Evolutionary conservation across 148 eudicot genomes (phyloP), one percentile per base, ranked within the genome.

Genomic region (Spergularia bocconei): DNA sequence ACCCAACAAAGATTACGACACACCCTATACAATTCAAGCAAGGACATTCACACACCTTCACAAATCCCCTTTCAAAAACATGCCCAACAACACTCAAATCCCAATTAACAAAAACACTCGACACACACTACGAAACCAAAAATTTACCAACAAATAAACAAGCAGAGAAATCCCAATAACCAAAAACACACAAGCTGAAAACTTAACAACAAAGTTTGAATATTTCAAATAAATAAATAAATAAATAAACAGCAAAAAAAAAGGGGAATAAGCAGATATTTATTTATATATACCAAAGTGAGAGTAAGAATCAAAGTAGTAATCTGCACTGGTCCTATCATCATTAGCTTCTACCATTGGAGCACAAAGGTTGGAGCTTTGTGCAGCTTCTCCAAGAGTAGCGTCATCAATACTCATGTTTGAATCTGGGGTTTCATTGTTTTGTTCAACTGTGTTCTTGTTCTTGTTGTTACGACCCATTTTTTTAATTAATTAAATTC

Each of bases 261-360:
- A 63, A 13, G 10, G 57, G 69, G 62, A 20, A 16, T 13, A 59
- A 69, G 15, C 7, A 23, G 12, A 33, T 17, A 29, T 29, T 29
- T 29, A 29, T 29, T 29, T 29, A 29, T 11, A 13, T 4, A 41
- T 88, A 95, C 99, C 98, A 38, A 95, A 95, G 82, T 96, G 99
- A 25, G 99, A 93, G 81, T 96, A 96, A 38, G 99, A 96, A 79
- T 96, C 99, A 77, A 96, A 96, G 86, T 96, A 96, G 72, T 96
- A 96, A 75, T 96, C 99, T 60, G 99, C 99, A 79, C 98, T 96
- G 65, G 99, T 96, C 72, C 87, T 88, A 64, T 91, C 94, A 68
- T 59, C 87, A 47, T 79, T 78, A n/a, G 76, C 56, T 13, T 87
- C 91, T 77, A 79, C 83, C 93, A 89, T 90, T 61, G 85, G 47